Conservation (phyloP, 257 asterid genomes). For the Voacanga thouarsii region DNA sequence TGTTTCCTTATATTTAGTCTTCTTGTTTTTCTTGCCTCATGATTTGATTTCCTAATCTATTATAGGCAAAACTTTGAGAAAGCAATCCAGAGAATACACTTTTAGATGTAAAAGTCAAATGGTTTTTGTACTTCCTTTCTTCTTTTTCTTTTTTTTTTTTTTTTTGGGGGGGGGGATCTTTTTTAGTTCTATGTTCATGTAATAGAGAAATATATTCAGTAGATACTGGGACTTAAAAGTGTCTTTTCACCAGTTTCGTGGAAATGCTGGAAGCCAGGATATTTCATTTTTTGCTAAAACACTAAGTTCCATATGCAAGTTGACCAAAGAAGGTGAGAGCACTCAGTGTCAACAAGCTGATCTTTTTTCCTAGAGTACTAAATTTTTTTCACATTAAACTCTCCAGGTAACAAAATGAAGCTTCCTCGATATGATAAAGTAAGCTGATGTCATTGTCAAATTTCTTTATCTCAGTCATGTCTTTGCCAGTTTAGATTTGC, state of each 20-base stretch:
- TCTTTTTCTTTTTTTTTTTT: background rate
- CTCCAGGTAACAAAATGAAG: slow-evolving; percentile 76
- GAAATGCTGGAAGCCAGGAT: slow-evolving; percentile 99
- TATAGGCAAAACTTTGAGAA: slow-evolving; percentile 78
- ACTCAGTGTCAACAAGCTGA: slow-evolving; percentile 14
- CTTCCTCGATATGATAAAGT: slow-evolving; percentile 95
- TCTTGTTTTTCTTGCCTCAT: slow-evolving; percentile 6
- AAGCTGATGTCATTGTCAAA: slow-evolving; percentile 20
- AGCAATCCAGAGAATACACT: slow-evolving; percentile 80
- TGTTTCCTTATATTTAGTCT: slow-evolving; percentile 9
- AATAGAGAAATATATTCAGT: background rate
- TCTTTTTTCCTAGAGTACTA: background rate
- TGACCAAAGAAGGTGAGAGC: slow-evolving; percentile 75
- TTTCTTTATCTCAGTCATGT: slow-evolving; percentile 22
- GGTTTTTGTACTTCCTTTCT: background rate
- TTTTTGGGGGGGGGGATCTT: background rate
- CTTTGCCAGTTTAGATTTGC: slow-evolving; percentile 22
- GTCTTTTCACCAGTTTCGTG: slow-evolving; percentile 57
- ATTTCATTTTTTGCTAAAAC: slow-evolving; percentile 77
- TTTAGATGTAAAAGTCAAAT: slow-evolving; percentile 57
- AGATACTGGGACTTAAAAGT: slow-evolving; percentile 8
- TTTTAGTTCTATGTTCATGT: background rate
- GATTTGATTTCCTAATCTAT: slow-evolving; percentile 15
- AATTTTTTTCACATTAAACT: slow-evolving; percentile 1
- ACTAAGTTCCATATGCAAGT: slow-evolving; percentile 53